phyloP scores from a whole-genome alignment of 768 basidiomycete genomes.

The Leucocoprinus sp. region DNA sequence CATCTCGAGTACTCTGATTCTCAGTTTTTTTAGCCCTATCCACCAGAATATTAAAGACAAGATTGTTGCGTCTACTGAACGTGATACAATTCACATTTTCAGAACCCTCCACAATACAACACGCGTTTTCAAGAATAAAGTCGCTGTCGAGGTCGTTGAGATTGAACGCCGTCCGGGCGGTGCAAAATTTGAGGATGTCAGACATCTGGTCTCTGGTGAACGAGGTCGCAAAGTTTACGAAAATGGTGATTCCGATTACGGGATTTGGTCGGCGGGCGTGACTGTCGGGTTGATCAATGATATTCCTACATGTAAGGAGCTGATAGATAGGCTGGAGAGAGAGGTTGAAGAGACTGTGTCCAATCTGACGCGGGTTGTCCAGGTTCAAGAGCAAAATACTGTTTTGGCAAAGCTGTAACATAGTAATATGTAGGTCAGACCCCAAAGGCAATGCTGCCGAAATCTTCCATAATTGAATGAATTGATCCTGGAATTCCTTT shows the following conservation, averaged over 20 bases:
- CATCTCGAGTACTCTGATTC: constrained; percentile 61
- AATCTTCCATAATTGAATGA: constrained; percentile 14
- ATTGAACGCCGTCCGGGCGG: constrained; percentile 77
- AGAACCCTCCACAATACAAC: constrained; percentile 78
- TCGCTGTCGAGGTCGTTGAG: constrained; percentile 77
- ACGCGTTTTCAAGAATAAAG: constrained; percentile 81
- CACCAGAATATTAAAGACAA: constrained; percentile 87
- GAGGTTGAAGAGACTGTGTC: constrained; percentile 67
- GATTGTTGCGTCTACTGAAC: constrained; percentile 77
- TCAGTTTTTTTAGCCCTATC: constrained; percentile 48
- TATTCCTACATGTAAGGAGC: constrained; percentile 70
- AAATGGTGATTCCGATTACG: constrained; percentile 76
- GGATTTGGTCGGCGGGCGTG: constrained; percentile 76
- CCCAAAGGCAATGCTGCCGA: constrained; percentile 16
- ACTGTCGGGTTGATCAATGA: constrained; percentile 70
- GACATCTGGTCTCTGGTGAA: constrained; percentile 65
- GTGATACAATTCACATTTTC: constrained; percentile 86
- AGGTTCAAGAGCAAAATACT: constrained; percentile 9
- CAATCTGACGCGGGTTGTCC: constrained; percentile 27
- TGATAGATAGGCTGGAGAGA: constrained; percentile 60
- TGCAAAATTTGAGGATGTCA: constrained; percentile 80
- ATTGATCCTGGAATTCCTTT: neutral
- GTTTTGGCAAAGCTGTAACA: constrained; percentile 30
- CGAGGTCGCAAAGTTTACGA: constrained; percentile 74
- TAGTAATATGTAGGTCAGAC: constrained; percentile 16